A percentile compares a stretch with the other conserved stretches of the same genome.
Conservation (phyloP, 2,329 filamentous ascomycete genomes). For the Aureobasidium subglaciale region DNA sequence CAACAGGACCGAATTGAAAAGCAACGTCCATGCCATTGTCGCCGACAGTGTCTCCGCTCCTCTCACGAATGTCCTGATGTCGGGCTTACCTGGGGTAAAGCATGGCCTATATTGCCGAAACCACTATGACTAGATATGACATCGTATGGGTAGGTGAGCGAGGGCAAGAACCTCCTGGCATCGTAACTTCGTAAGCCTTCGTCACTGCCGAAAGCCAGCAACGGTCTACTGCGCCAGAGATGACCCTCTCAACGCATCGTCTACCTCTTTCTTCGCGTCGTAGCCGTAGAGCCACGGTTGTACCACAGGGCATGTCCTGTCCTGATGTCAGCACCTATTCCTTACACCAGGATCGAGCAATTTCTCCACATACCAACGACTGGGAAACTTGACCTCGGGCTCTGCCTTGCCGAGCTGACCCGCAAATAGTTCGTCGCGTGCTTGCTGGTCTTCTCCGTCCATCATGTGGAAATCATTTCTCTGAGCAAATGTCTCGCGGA, state of each 20-base stretch:
- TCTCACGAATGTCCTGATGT: not conserved
- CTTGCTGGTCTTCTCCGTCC: slow-evolving; percentile 50
- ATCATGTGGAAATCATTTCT: slow-evolving; percentile 36
- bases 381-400: slow-evolving; percentile 51
- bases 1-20: slow-evolving; percentile 16
- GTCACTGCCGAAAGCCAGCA: too few relatives aligned
- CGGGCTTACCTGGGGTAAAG: not conserved
- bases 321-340: not conserved
- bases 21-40: slow-evolving; percentile 9
- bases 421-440: slow-evolving; percentile 51
- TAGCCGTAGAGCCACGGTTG: slow-evolving; percentile 62
- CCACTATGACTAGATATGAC: not conserved
- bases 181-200: not conserved
- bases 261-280: slow-evolving; percentile 51
- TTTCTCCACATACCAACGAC: slow-evolving; percentile 45
- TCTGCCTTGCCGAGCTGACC: slow-evolving; percentile 46
- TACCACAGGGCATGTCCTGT: slow-evolving; percentile 49
- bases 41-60: not conserved
- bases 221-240: not conserved
- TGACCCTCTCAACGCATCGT: slow-evolving; percentile 22
- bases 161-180: not conserved
- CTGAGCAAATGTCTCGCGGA: slow-evolving; percentile 54
- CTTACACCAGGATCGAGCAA: not conserved
- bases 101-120: not conserved
- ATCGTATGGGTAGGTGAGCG: not conserved